These are phyloP conservation scores for Skeletonema marinoi DNA, from an alignment of 108 stramenopile species.

Conservation along the genomic window DNA sequence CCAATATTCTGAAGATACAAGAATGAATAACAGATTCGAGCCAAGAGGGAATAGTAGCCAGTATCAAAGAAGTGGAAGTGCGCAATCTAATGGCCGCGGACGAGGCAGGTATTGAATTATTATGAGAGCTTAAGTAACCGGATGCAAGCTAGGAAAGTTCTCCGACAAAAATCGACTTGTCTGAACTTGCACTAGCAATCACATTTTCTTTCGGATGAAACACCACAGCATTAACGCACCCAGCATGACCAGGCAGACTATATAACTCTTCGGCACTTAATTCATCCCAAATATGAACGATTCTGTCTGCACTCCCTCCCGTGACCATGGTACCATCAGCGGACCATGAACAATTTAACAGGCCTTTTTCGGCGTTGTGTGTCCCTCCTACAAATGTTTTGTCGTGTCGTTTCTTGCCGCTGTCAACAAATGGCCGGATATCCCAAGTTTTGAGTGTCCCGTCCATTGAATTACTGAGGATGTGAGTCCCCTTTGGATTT, in stretches of 20 bases:
- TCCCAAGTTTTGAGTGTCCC: constrained; percentile 75
- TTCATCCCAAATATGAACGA: constrained; percentile 93
- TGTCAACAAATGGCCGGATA: constrained; percentile 69
- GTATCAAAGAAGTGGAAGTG: not conserved
- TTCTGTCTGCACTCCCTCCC: constrained; percentile 79
- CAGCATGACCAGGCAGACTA: constrained; percentile 85
- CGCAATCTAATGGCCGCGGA: not conserved
- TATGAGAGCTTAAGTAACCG: too few relatives aligned
- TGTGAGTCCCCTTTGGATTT: constrained; percentile 73
- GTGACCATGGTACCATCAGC: constrained; percentile 83
- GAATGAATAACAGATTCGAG: not conserved
- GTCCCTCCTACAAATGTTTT: constrained; percentile 71
- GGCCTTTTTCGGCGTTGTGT: constrained; percentile 86
- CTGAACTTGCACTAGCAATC: constrained; percentile 61
- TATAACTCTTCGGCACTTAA: constrained; percentile 83
- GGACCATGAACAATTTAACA: constrained; percentile 89
- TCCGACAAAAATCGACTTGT: constrained; percentile 70
- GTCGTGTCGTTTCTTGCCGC: constrained; percentile 50
- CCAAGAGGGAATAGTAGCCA: not conserved
- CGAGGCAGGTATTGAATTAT: not conserved
- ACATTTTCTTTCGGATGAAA: constrained; percentile 79
- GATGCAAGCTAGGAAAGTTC: constrained; percentile 49
- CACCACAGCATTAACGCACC: constrained; percentile 83
- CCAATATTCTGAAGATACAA: not conserved
- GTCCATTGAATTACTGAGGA: constrained; percentile 91